These are phyloP conservation scores for Eimeria nieschulzi DNA, from an alignment of 169 alveolate species.

Conservation along the genomic window DNA sequence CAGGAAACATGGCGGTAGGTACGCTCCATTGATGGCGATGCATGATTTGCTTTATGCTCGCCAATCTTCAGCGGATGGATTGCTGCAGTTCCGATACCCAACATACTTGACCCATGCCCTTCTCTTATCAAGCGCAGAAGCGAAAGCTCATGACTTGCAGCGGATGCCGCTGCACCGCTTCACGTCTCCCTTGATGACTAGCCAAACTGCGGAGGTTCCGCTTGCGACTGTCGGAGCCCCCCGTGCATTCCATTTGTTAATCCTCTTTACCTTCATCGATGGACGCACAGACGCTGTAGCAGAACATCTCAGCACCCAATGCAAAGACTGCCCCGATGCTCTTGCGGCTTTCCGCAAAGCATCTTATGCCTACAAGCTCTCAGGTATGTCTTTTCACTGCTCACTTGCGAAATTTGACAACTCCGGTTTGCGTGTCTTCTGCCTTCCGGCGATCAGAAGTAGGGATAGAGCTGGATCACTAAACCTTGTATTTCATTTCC, in stretches of 20 bases:
- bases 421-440: background rate
- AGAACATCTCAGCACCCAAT: conserved; percentile 37
- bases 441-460: background rate
- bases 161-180: conserved; percentile 66
- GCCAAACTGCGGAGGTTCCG: conserved; percentile 44
- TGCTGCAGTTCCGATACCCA: conserved; percentile 15
- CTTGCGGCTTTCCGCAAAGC: conserved; percentile 32
- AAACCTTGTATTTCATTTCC: background rate
- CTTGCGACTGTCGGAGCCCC: conserved; percentile 46
- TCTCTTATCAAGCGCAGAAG: conserved; percentile 40
- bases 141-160: conserved; percentile 22
- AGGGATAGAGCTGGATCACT: background rate
- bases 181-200: conserved; percentile 28
- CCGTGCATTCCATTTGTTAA: conserved; percentile 46
- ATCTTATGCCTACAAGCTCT: conserved; percentile 38
- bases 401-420: background rate
- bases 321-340: conserved; percentile 57
- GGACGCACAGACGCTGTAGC: conserved; percentile 39
- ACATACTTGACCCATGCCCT: conserved; percentile 43
- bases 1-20: conserved; percentile 2
- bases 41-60: conserved; percentile 38
- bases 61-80: conserved; percentile 44
- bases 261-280: conserved; percentile 39
- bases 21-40: background rate
- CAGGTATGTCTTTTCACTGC: conserved; percentile 4